Evolutionary conservation across 2,329 filamentous ascomycete species (phyloP).

Genomic region (Arthrobotrys entomopaga): DNA sequence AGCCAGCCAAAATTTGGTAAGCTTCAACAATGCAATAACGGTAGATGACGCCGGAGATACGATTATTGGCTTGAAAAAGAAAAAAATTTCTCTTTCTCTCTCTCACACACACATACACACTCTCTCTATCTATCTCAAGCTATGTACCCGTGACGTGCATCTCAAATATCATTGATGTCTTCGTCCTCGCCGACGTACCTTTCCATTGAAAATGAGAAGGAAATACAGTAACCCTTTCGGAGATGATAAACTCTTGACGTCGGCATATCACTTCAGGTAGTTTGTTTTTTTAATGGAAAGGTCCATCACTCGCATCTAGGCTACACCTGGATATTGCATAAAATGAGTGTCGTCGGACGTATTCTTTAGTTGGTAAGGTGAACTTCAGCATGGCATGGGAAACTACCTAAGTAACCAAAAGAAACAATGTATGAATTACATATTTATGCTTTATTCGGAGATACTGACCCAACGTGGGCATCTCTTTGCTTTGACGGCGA

Average conservation of each 20-base stretch:
- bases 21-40: not conserved
- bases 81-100: too few species aligned
- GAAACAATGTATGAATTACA: not conserved
- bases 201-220: slow-evolving; percentile 28
- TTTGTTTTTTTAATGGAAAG: not conserved
- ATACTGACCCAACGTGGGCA: slow-evolving; percentile 29
- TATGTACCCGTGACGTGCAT: not conserved
- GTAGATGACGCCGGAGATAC: slow-evolving; percentile 25
- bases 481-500: slow-evolving; percentile 33
- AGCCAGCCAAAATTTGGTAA: slow-evolving; percentile 2
- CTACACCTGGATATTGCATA: slow-evolving; percentile 16
- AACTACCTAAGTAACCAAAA: not conserved
- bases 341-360: slow-evolving; percentile 12
- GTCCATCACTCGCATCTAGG: not conserved
- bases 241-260: slow-evolving; percentile 38
- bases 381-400: not conserved
- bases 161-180: slow-evolving; percentile 8
- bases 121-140: not conserved
- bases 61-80: not conserved
- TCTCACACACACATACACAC: too few species aligned
- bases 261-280: not conserved
- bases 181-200: slow-evolving; percentile 42
- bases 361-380: not conserved
- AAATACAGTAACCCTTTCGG: slow-evolving; percentile 8
- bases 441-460: slow-evolving; percentile 18